Evolutionary conservation across 257 asterid genomes (phyloP), one percentile per base, ranked within the genome.

Genomic region (Echites panduratus): DNA sequence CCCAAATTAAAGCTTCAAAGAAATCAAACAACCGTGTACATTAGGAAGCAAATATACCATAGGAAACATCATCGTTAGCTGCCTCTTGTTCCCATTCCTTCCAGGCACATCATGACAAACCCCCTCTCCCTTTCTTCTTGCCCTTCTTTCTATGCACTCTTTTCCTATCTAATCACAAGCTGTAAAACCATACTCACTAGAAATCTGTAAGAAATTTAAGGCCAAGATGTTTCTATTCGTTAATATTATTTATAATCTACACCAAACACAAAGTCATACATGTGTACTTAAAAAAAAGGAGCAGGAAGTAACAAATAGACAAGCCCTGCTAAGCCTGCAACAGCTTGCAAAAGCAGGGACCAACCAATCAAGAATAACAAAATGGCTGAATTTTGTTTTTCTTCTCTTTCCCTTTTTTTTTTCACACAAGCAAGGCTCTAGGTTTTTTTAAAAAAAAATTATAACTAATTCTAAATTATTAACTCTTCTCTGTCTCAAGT

Each of bases 141-240:
- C 64, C 66, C 27, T 70, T 48, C 19, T 77, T 45, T 50, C 64
- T 71, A 70, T 62, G 65, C 38, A 32, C 70, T 44, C 71, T 68
- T 75, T 83, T 77, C 81, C 84, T 77, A 80, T 82, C 88, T 75
- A 82, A 41, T 84, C 88, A 89, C 88, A 85, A 80, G 96, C 81
- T 75, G 86, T 86, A 74, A 77, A 79, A 82, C 81, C 74, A 74
- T 50, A 11, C 22, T 47, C 49, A 67, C 76, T 67, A 75, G 53
- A 82, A 71, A 75, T 71, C 57, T 29, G 7, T 56, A 59, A 20
- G 32, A 12, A 66, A 27, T 12, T 24, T 26, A 40, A n/a, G 2
- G 38, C 2, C 24, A 35, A 56, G 10, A 62, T 7, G 68, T 29
- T 29, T 59, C 17, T 61, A 7, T 16, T 17, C 17, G 0, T 62